Evolutionary conservation across 2,329 filamentous ascomycete genomes (phyloP).

Genomic region (Trichophyton verrucosum): DNA sequence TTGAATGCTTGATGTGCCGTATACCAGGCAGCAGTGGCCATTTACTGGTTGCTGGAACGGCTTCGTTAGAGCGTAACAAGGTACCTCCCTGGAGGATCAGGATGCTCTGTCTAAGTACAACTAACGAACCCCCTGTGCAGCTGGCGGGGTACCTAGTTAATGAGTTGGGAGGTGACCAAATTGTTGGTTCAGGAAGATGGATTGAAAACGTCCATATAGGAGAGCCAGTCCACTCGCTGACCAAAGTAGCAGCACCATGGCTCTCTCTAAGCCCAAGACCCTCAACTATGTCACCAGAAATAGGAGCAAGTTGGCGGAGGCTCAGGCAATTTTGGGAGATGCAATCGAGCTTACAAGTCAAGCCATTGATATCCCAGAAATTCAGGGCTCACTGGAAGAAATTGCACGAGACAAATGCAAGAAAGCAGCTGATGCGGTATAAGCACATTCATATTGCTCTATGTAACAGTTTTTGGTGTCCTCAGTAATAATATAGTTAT

Average conservation of each 20-base stretch:
- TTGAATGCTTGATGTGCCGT: background rate
- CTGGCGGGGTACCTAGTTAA: no score
- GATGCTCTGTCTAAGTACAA: no score
- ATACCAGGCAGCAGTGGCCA: background rate
- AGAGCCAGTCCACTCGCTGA: background rate
- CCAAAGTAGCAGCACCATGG: background rate
- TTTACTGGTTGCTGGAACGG: background rate
- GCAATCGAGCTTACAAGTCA: conserved; percentile 60
- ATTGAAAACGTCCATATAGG: no score
- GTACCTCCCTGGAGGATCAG: no score
- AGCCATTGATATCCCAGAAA: conserved; percentile 68
- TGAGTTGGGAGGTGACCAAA: no score
- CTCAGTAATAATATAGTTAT: background rate
- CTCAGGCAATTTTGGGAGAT: conserved; percentile 69
- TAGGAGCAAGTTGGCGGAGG: conserved; percentile 82
- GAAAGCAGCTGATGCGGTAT: conserved; percentile 63
- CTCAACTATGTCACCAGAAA: conserved; percentile 96
- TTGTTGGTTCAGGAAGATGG: no score
- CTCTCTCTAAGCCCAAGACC: background rate
- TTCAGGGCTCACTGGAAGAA: conserved; percentile 86
- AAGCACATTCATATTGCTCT: conserved; percentile 15
- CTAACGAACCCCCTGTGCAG: no score
- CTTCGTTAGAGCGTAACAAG: background rate
- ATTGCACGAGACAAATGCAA: conserved; percentile 80
- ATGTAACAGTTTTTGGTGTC: background rate